Conservation (phyloP, 768 basidiomycete genomes). For the Collybia sp. region DNA sequence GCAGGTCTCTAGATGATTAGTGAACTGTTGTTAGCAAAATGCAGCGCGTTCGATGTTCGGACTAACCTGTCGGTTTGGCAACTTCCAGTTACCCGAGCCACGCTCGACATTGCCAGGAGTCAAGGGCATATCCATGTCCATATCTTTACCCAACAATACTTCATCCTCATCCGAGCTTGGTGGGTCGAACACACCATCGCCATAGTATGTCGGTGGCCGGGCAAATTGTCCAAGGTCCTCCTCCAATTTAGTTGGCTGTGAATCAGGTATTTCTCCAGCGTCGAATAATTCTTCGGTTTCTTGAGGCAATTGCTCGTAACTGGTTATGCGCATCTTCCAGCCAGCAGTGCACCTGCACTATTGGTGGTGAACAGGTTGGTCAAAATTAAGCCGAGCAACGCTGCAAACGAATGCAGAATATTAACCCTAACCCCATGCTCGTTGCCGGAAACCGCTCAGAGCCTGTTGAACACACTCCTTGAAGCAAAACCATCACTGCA, state of each 20-base stretch:
- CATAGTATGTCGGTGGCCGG: slow-evolving; percentile 51
- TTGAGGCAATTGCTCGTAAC: not conserved
- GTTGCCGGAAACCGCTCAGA: too few relatives aligned
- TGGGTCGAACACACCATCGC: slow-evolving; percentile 71
- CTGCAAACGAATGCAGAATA: too few relatives aligned
- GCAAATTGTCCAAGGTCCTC: too few relatives aligned
- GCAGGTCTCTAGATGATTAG: slow-evolving; percentile 39
- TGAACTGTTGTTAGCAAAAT: too few relatives aligned
- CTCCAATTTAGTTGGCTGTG: not conserved
- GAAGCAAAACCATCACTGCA: too few relatives aligned
- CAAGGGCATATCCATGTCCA: not conserved
- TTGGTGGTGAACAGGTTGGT: too few relatives aligned
- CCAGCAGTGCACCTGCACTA: too few relatives aligned
- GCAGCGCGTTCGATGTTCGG: not conserved
- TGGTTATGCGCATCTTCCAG: not conserved
- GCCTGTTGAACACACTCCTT: too few relatives aligned
- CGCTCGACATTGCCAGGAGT: slow-evolving; percentile 1
- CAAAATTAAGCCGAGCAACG: too few relatives aligned
- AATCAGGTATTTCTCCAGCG: not conserved
- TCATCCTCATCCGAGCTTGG: slow-evolving; percentile 69
- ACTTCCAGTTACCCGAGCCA: slow-evolving; percentile 6
- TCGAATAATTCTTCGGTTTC: not conserved
- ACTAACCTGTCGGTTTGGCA: slow-evolving; percentile 8
- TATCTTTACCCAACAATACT: slow-evolving; percentile 43
- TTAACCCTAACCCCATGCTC: too few relatives aligned